Evolutionary conservation across 805 yeast species (phyloP).

Genomic region (Lachancea cidri): DNA sequence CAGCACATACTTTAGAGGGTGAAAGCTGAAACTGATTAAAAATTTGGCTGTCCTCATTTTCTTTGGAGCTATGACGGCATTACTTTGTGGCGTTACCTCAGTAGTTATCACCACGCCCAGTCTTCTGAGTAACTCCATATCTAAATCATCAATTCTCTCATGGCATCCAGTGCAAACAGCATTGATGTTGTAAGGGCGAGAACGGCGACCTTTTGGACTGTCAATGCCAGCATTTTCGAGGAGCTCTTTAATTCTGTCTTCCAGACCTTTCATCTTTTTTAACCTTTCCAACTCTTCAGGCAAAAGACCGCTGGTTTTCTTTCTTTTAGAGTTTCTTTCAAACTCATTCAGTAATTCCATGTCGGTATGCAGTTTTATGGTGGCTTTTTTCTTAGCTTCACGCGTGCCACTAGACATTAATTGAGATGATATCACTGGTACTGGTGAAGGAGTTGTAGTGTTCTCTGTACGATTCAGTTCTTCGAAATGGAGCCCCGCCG

Average conservation of each 20-base stretch:
- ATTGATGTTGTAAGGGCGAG: constrained; percentile 36
- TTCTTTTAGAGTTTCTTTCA: constrained; percentile 47
- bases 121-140: constrained; percentile 38
- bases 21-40: constrained; percentile 58
- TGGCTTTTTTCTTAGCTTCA: constrained; percentile 62
- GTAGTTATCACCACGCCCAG: constrained; percentile 52
- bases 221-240: constrained; percentile 6
- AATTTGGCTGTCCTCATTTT: constrained; percentile 86
- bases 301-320: constrained; percentile 29
- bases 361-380: constrained; percentile 57
- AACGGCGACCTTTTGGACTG: constrained; percentile 6
- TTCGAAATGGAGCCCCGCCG: neutral
- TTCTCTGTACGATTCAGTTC: neutral
- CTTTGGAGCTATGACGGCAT: constrained; percentile 69
- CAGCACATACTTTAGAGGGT: constrained; percentile 43
- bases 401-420: constrained; percentile 8
- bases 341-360: constrained; percentile 64
- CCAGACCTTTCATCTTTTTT: constrained; percentile 29
- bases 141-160: constrained; percentile 39
- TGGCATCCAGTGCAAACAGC: constrained; percentile 68
- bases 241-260: constrained; percentile 17
- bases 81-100: constrained; percentile 36
- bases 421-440: constrained; percentile 23
- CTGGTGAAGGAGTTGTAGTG: constrained; percentile 10
- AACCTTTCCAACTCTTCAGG: constrained; percentile 38